Evolutionary conservation across 179 eudicot genomes (phyloP).

Genomic region (Actinidia arguta): DNA sequence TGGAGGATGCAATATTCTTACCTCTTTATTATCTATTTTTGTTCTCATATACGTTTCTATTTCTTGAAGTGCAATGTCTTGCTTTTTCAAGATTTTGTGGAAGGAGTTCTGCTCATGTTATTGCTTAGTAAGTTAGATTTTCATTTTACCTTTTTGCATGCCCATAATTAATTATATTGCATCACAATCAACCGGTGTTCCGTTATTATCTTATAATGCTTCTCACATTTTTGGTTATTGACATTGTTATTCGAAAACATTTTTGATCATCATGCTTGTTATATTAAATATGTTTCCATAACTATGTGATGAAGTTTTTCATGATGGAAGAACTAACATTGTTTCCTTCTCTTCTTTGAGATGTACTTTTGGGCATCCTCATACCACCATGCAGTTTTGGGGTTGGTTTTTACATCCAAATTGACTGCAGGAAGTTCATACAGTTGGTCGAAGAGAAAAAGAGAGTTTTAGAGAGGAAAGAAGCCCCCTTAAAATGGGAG

Average conservation of each 20-base stretch:
- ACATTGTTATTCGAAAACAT: not conserved
- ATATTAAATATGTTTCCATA: too few relatives aligned
- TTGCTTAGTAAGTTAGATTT: too few relatives aligned
- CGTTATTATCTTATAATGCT: not conserved
- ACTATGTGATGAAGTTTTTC: not conserved
- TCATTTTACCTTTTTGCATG: too few relatives aligned
- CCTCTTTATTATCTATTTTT: not conserved
- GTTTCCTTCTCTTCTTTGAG: slow-evolving; percentile 94
- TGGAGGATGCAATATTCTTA: too few relatives aligned
- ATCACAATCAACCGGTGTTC: not conserved
- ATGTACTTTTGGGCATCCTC: slow-evolving; percentile 95
- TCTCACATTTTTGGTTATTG: not conserved
- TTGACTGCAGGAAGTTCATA: slow-evolving; percentile 95
- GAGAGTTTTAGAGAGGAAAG: slow-evolving; percentile 79
- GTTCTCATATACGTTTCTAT: not conserved
- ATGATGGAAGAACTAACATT: slow-evolving; percentile 81
- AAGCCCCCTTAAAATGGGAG: slow-evolving; percentile 93
- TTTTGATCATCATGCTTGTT: not conserved
- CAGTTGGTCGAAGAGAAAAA: slow-evolving; percentile 94
- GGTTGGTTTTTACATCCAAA: slow-evolving; percentile 61
- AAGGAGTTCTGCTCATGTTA: too few relatives aligned
- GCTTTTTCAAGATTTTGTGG: too few relatives aligned
- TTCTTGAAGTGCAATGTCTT: not conserved
- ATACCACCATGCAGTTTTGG: slow-evolving; percentile 95
- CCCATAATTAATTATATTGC: not conserved